Evolutionary conservation across 2,329 filamentous ascomycete species (phyloP), one percentile per base, ranked within the genome.

Genomic region (Colletotrichum kahawae): DNA sequence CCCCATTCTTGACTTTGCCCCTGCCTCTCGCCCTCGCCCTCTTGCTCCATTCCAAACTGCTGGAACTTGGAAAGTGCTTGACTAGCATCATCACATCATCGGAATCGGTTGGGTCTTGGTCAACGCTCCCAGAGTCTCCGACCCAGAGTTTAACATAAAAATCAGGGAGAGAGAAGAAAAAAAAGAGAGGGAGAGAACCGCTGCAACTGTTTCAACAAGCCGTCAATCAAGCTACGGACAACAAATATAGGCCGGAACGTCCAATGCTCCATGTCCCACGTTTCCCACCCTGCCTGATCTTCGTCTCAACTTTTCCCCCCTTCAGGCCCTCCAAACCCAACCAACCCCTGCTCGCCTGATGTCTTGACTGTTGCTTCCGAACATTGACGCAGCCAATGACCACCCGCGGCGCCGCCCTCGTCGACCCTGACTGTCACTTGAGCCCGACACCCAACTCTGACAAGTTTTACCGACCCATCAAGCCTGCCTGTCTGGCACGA

Each of bases 251-350:
- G 63, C 69, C 72, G 69, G 69, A 75, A 67, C 69, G 63, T 36
- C 63, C 63, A 64, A 64, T 60, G 73, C 73, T 36, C 63, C 73
- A 62, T 59, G 38, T 56, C 71, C 71, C 71, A 62, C 51, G 71
- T 71, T 72, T 71, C 68, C 54, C 63, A 63, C 56, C 43, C 51
- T 76, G 65, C 74, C 70, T 70, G 70, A 70, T 76, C 74, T 70
- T 60, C 74, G 74, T 76, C 74, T 70, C 74, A 76, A 66, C 70
- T 62, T 34, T 14, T 16, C 21, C 29, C 29, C 21, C n/a, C 38
- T 24, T 21, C 21, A 33, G n/a, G 16, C 33, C 21, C 21, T 12
- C 48, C n/a, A 62, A 29, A n/a, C n/a, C 59, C 59, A 24, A 27
- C n/a, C 33, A 33, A 21, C 57, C 62, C 62, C 51, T 62, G 48